Evolutionary conservation across 208 protist species (phyloP).

Genomic region (Leishmania amazonensis): DNA sequence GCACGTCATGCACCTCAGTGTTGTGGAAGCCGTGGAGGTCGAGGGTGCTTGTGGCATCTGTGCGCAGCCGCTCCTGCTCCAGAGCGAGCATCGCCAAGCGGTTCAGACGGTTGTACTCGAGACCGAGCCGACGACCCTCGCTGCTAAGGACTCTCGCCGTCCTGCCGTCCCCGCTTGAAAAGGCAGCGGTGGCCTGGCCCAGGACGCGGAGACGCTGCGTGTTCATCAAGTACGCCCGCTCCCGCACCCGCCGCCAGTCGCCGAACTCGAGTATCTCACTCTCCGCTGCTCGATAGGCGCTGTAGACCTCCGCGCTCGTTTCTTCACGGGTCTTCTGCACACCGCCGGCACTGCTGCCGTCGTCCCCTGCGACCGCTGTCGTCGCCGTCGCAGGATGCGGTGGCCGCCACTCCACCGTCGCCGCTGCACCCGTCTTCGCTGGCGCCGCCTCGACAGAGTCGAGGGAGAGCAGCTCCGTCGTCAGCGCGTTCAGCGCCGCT

Average conservation of each 20-base stretch:
- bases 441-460: constrained; percentile 5
- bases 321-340: not conserved
- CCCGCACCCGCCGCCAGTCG: constrained; percentile 79
- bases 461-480: constrained; percentile 39
- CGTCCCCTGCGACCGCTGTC: not conserved
- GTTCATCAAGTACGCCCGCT: constrained; percentile 73
- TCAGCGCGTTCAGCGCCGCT: constrained; percentile 57
- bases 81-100: constrained; percentile 81
- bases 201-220: constrained; percentile 55
- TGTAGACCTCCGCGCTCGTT: constrained; percentile 35
- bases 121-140: constrained; percentile 56
- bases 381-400: not conserved
- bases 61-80: constrained; percentile 60
- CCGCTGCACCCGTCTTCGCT: not conserved
- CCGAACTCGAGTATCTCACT: constrained; percentile 49
- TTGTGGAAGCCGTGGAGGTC: constrained; percentile 87
- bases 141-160: constrained; percentile 59
- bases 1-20: constrained; percentile 68
- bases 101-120: constrained; percentile 80
- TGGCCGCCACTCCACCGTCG: not conserved
- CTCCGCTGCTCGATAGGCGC: constrained; percentile 40
- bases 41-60: constrained; percentile 43
- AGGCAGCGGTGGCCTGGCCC: constrained; percentile 63
- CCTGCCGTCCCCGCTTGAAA: constrained; percentile 47
- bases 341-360: not conserved